Conservation (phyloP, 2,329 filamentous ascomycete species). For the Hymenoscyphus fraxineus region DNA sequence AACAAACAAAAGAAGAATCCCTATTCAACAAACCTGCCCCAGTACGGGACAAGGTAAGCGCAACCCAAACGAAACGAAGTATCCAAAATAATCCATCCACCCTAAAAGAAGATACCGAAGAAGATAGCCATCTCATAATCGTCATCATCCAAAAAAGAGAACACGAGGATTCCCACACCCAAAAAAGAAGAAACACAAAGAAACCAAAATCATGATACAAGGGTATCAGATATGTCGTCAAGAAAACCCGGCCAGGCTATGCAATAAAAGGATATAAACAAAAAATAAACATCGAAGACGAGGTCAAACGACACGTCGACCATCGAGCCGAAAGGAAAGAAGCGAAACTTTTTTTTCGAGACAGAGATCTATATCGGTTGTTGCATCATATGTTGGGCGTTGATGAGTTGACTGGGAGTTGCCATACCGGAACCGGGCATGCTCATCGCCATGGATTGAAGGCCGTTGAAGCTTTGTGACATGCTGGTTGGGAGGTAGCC, state of each 20-base stretch:
- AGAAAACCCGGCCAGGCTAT: constrained; percentile 28
- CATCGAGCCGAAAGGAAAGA: constrained; percentile 15
- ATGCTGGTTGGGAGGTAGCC: constrained; percentile 49
- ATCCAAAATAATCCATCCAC: background rate
- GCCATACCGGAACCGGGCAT: constrained; percentile 34
- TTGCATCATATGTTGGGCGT: constrained; percentile 35
- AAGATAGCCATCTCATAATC: constrained; percentile 15
- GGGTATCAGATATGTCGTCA: constrained; percentile 10
- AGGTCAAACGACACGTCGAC: constrained; percentile 5
- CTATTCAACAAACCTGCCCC: constrained; percentile 2
- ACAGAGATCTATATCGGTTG: constrained; percentile 31
- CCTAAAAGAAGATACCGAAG: background rate
- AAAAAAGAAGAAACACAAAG: constrained; percentile 13
- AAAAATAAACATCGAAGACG: constrained; percentile 11
- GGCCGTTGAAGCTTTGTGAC: constrained; percentile 24
- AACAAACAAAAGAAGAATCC: background rate
- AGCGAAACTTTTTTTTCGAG: constrained; percentile 11
- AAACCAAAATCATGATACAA: constrained; percentile 16
- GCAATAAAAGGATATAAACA: constrained; percentile 30
- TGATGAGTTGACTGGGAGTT: constrained; percentile 37
- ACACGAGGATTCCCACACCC: constrained; percentile 2
- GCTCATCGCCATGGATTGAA: constrained; percentile 28
- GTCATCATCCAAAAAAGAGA: constrained; percentile 11
- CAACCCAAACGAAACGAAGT: background rate
- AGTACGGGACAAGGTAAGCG: background rate